These are phyloP conservation scores for Rusavskia elegans DNA, from an alignment of 495 filamentous ascomycete genomes.

Conservation along the genomic window DNA sequence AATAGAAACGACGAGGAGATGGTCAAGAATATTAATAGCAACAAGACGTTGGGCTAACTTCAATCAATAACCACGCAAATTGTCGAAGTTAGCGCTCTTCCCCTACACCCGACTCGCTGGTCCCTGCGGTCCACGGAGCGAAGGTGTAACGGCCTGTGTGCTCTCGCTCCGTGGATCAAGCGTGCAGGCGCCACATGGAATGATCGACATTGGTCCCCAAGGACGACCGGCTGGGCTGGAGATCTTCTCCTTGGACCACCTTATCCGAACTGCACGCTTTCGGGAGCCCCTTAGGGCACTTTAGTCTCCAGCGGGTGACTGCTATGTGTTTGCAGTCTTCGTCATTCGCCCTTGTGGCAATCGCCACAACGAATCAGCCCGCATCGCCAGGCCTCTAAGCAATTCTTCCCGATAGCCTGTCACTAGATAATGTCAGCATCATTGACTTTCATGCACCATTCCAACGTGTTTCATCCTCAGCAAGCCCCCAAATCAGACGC, in stretches of 20 bases:
- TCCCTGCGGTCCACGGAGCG: not conserved
- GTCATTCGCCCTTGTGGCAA: too few species aligned
- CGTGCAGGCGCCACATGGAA: not conserved
- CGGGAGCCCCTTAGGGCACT: not conserved
- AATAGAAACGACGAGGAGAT: not conserved
- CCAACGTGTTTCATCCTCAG: not conserved
- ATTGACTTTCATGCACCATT: not conserved
- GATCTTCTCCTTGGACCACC: not conserved
- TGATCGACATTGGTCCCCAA: not conserved
- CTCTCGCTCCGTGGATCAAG: not conserved
- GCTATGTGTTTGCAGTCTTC: too few species aligned
- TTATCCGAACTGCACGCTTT: slow-evolving; percentile 1
- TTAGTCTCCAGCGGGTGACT: too few species aligned
- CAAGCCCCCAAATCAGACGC: not conserved
- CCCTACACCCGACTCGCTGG: not conserved
- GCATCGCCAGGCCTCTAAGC: too few species aligned
- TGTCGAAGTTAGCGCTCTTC: not conserved
- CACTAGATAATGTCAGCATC: not conserved
- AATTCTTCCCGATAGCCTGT: too few species aligned
- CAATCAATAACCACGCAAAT: not conserved
- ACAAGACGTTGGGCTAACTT: too few species aligned
- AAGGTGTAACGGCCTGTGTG: not conserved
- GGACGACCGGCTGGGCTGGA: not conserved
- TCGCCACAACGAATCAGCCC: too few species aligned
- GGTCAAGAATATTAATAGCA: too few species aligned